These are phyloP conservation scores for Aureobasidium sp. DNA, from an alignment of 2,329 filamentous ascomycete genomes.

Conservation along the genomic window DNA sequence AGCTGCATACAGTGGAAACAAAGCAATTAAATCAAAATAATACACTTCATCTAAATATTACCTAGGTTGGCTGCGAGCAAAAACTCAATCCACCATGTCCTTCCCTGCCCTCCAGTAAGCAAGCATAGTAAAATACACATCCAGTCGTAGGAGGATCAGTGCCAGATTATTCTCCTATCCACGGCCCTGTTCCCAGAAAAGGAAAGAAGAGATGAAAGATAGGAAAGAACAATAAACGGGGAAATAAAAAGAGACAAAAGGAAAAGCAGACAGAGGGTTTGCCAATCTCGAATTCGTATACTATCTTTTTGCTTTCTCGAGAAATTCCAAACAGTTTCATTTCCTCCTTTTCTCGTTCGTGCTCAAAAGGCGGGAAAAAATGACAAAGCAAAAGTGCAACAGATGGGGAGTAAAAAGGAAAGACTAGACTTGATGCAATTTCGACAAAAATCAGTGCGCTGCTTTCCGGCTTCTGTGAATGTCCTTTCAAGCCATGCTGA, in stretches of 20 bases:
- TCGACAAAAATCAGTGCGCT: conserved; percentile 3
- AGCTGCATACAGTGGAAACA: neutral
- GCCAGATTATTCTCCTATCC: neutral
- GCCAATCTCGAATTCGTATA: conserved; percentile 8
- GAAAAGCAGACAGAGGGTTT: neutral
- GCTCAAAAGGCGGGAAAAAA: neutral
- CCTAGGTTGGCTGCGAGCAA: neutral
- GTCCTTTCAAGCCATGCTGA: neutral
- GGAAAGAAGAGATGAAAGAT: neutral
- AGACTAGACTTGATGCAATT: conserved; percentile 8
- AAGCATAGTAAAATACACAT: neutral
- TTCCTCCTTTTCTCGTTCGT: conserved; percentile 3
- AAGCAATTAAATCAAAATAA: neutral
- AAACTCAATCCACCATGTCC: neutral
- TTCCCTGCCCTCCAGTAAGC: neutral
- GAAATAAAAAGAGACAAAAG: neutral
- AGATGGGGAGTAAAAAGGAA: neutral
- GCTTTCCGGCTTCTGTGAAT: conserved; percentile 5
- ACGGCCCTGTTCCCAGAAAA: neutral
- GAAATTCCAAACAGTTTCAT: neutral
- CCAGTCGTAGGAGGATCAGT: neutral
- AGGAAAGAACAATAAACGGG: neutral
- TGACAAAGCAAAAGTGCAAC: conserved; percentile 6
- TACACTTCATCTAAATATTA: conserved; percentile 3
- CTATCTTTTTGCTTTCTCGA: conserved; percentile 5